Conservation (phyloP, 495 filamentous ascomycete genomes). For the Tuber indicum region DNA sequence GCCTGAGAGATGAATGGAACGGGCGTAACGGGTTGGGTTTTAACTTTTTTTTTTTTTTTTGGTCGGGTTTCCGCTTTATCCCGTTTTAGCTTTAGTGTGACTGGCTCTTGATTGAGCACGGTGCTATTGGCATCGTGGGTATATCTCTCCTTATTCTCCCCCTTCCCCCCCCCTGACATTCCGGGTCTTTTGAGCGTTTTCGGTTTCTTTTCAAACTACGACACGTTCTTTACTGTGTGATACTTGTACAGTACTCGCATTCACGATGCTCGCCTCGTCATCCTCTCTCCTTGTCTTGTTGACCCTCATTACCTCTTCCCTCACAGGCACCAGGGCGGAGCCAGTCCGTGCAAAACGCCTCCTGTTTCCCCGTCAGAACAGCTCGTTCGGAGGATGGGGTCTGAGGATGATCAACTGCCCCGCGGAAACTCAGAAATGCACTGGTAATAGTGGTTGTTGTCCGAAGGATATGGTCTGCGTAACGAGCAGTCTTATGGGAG, state of each 20-base stretch:
- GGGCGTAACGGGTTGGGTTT: background rate
- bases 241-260: background rate
- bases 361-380: background rate
- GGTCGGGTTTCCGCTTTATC: background rate
- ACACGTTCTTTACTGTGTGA: background rate
- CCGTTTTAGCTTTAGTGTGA: background rate
- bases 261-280: background rate
- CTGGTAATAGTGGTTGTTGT: background rate
- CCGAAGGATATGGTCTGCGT: background rate
- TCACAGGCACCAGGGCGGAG: background rate
- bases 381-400: background rate
- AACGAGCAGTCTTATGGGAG: background rate
- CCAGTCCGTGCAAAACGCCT: background rate
- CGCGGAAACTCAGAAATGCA: background rate
- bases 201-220: background rate
- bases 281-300: background rate
- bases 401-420: background rate
- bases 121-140: background rate
- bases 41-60: background rate
- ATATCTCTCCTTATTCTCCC: background rate
- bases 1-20: background rate
- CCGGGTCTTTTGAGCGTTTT: background rate
- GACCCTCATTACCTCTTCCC: background rate
- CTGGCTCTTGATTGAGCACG: background rate
- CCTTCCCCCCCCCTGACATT: too few species aligned